Conservation (phyloP, 2,329 filamentous ascomycete species). For the Monilinia polystroma region DNA sequence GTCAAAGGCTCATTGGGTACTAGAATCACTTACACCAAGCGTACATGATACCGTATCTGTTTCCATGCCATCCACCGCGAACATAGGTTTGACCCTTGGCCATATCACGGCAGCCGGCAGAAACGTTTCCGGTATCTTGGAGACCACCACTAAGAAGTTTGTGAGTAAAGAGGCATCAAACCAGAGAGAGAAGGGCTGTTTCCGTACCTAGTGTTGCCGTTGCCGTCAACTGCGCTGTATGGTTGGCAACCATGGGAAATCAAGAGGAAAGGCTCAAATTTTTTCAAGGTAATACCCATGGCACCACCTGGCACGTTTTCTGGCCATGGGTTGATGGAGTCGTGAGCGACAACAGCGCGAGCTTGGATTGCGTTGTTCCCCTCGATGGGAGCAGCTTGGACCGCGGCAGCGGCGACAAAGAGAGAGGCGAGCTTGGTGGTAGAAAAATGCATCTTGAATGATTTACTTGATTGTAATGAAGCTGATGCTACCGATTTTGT, state of each 20-base stretch:
- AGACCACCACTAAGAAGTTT: neutral
- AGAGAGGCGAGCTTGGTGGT: neutral
- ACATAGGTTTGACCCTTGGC: neutral
- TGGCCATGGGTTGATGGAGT: neutral
- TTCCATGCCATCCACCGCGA: neutral
- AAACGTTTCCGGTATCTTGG: neutral
- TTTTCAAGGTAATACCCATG: neutral
- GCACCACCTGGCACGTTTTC: neutral
- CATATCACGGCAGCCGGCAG: neutral
- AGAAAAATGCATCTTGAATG: slow-evolving; percentile 8
- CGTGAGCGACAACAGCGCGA: neutral
- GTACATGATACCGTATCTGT: slow-evolving; percentile 4
- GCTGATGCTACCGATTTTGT: neutral
- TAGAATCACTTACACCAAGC: neutral
- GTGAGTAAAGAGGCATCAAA: neutral
- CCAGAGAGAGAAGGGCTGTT: too few species aligned
- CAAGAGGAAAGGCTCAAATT: neutral
- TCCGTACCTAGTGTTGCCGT: neutral
- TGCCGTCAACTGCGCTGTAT: neutral
- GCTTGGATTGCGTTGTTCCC: neutral
- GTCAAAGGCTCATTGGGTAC: too few species aligned
- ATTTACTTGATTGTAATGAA: neutral
- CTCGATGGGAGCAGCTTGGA: slow-evolving; percentile 2
- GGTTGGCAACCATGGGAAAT: slow-evolving; percentile 4
- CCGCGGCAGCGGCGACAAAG: neutral